Base-by-base conservation (phyloP, 352 stramenopile genomes). In the Phytopythium oedochilum region DNA sequence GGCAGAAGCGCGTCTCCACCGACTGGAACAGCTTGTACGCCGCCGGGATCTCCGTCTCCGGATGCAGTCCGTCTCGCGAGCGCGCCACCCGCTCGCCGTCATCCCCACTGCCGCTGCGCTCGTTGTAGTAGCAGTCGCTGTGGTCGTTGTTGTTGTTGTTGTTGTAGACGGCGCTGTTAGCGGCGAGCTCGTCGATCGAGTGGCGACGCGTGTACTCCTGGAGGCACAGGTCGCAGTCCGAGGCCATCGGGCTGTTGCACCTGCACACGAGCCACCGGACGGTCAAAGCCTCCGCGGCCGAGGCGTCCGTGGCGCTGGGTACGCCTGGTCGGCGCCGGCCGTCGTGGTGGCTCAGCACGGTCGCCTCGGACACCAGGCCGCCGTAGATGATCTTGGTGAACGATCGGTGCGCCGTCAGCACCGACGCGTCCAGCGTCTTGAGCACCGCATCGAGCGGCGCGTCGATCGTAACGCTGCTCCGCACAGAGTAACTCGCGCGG, bases 331-430 rank as follows among this genome's bases (percentile, higher is more conserved):
- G 34, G 25, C 10, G 23, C 28, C 18, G 58, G 48, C 22, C 68
- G 78, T 74, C 49, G 49, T 55, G 34, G 53, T 91, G 80, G 58
- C 70, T 89, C n/a, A 93, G 78, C 49, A 91, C 79, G 0, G 73
- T 76, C n/a, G 78, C 85, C 54, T 92, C 79, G 43, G 76, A 70
- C 28, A 94, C 63, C 38, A 89, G 66, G 26, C 67, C 72, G 26
- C 81, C 75, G 61, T 92, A 90, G 26, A 92, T 86, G 56, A 86
- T 83, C 59, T 83, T 80, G 29, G 71, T 86, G 55, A 88, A 86
- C 40, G 78, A 90, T 18, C 81, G 73, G 55, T 90, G 75, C 22
- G 71, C 68, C 28, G 75, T 79, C 22, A 75, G 62, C 7, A 70
- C 61, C 15, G 78, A 79, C 28, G 76, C 69, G 49, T 89, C 83